Base-by-base conservation (phyloP, 2,329 filamentous ascomycete species). In the Paecilomyces dactylethromorphus region DNA sequence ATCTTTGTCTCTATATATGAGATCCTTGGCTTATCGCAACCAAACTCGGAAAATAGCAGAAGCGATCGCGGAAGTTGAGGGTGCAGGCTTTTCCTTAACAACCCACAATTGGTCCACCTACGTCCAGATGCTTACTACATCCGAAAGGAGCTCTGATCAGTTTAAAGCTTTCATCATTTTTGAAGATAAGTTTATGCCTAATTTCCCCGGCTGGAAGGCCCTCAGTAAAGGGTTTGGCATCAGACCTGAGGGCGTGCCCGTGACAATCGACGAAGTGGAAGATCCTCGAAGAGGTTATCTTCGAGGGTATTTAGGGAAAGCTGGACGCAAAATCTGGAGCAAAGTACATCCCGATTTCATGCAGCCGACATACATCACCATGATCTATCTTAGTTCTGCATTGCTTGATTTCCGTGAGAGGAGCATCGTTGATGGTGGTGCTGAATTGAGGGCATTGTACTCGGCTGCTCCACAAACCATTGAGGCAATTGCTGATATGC, bases 41-140 rank as follows among this genome's bases (percentile, higher is more conserved):
- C 79, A 84, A 54, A 74, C 85, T 6, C 69, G 74, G 11, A 80
- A 78, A 21, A 76, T 90, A 12, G 69, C 79, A 4, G 60, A 75
- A 7, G 74, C 83, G 15, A 71, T 92, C 29, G 72, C 79, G 22
- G 73, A 81, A n/a, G 77, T 92, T 11, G 77, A 84, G 8, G 69
- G 71, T 1, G 80, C 82, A 49, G 93, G 92, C 11, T 97, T 93
- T 76, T 77, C 79, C 29, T 74, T 97, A 59, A 87, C 91, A 68
- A 87, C 84, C 69, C 82, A 82, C 66, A 92, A 90, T 65, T 96
- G 91, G 91, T 94, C 96, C 70, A 80, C 83, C 55, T 87, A 90
- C 63, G 82, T 96, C 58, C 84, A 88, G 66, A 74, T 81, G 55
- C 84, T 97, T 29, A 84, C 86, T 24, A 77, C 80, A 13, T 79